Evolutionary conservation across 2,329 filamentous ascomycete species (phyloP).

Genomic region (Nothophoma quercina): DNA sequence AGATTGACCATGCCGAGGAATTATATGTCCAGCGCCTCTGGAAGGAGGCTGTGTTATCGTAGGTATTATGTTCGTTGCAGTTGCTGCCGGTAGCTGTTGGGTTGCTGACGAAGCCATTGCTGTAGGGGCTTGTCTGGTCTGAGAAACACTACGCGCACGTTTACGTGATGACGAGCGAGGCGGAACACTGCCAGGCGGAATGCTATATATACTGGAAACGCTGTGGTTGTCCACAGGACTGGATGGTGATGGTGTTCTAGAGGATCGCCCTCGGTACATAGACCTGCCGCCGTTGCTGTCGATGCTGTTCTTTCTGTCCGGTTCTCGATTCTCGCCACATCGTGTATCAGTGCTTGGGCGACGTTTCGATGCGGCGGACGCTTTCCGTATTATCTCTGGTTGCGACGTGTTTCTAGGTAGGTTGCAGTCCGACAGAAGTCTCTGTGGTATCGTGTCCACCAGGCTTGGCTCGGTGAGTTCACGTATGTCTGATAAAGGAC

Average conservation of each 20-base stretch:
- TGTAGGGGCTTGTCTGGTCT: conserved; percentile 26
- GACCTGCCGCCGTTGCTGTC: conserved; percentile 41
- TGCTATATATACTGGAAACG: conserved; percentile 55
- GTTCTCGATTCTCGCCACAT: conserved; percentile 38
- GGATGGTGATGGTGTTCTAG: conserved; percentile 44
- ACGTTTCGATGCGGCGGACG: conserved; percentile 39
- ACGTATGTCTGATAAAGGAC: conserved; percentile 59
- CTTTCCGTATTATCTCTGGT: conserved; percentile 41
- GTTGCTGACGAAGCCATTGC: conserved; percentile 24
- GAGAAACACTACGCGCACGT: conserved; percentile 36
- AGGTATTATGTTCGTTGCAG: conserved; percentile 26
- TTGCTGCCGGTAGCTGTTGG: conserved; percentile 24
- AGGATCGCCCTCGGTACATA: conserved; percentile 31
- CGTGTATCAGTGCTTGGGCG: conserved; percentile 42
- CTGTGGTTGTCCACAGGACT: conserved; percentile 48
- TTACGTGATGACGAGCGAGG: conserved; percentile 55
- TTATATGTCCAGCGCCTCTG: conserved; percentile 42
- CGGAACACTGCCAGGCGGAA: conserved; percentile 55
- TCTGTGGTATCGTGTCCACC: conserved; percentile 46
- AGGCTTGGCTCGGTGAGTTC: conserved; percentile 60
- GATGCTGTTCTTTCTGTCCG: conserved; percentile 37
- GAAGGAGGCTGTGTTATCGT: conserved; percentile 34
- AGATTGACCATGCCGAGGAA: conserved; percentile 56
- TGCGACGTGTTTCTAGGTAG: conserved; percentile 36
- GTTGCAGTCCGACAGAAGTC: conserved; percentile 30